These are phyloP conservation scores for Boletus sp. DNA, from an alignment of 768 basidiomycete species.

Conservation along the genomic window DNA sequence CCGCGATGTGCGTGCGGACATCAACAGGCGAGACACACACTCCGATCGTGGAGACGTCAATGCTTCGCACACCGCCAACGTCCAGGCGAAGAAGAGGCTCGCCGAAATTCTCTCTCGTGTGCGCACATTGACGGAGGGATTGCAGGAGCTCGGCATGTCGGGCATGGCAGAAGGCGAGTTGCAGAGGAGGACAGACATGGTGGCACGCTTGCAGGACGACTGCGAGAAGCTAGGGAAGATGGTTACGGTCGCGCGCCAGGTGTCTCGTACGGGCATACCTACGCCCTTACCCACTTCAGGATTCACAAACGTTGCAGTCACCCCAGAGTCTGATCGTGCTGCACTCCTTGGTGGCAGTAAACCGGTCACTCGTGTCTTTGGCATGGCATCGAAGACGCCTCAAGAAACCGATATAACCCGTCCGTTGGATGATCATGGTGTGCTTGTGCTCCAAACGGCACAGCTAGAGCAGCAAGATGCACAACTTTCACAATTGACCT, in stretches of 20 bases:
- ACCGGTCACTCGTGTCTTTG: conserved; percentile 76
- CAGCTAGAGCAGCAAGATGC: conserved; percentile 83
- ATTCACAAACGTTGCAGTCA: conserved; percentile 30
- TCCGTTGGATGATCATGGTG: conserved; percentile 79
- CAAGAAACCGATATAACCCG: conserved; percentile 84
- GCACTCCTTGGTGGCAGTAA: conserved; percentile 56
- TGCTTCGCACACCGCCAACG: conserved; percentile 74
- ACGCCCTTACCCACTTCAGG: conserved; percentile 27
- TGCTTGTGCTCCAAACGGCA: conserved; percentile 73
- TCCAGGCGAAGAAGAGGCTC: conserved; percentile 82
- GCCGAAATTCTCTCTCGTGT: conserved; percentile 76
- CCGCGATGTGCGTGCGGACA: conserved; percentile 78
- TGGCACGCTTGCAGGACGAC: conserved; percentile 84
- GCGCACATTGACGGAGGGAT: conserved; percentile 62
- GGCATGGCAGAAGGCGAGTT: conserved; percentile 93
- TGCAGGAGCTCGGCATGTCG: conserved; percentile 58
- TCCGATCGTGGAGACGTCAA: conserved; percentile 69
- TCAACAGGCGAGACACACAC: conserved; percentile 86
- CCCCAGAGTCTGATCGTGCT: conserved; percentile 57
- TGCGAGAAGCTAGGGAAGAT: conserved; percentile 85
- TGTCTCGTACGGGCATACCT: conserved; percentile 36
- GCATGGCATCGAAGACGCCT: conserved; percentile 49
- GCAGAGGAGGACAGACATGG: conserved; percentile 84
- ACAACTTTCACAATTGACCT: conserved; percentile 74
- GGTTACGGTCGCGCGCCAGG: conserved; percentile 70